phyloP scores from a whole-genome alignment of 148 eudicot genomes.

The Nepenthes mirabilis region DNA sequence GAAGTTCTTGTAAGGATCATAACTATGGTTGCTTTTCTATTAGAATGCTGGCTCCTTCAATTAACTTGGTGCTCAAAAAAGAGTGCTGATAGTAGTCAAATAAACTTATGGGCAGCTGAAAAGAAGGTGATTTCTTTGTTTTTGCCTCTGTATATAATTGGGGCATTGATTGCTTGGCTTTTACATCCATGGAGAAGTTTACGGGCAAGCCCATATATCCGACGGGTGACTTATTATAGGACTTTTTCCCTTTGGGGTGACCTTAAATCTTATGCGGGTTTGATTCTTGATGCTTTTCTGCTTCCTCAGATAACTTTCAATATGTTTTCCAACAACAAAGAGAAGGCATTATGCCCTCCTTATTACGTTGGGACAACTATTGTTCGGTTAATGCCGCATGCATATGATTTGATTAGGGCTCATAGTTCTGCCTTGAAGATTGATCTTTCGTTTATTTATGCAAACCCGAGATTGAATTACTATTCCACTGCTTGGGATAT shows the following conservation, averaged over 20 bases:
- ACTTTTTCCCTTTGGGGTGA: constrained; percentile 42
- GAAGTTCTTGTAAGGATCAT: constrained; percentile 82
- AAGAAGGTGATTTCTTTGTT: constrained; percentile 49
- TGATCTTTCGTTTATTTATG: constrained; percentile 43
- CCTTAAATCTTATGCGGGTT: constrained; percentile 68
- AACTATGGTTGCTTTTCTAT: constrained; percentile 82
- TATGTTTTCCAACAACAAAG: constrained; percentile 34
- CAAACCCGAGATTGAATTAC: constrained; percentile 55
- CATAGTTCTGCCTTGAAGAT: constrained; percentile 36
- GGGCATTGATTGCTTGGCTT: constrained; percentile 56
- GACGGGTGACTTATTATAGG: neutral
- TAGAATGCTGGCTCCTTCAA: constrained; percentile 76
- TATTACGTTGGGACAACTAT: constrained; percentile 59
- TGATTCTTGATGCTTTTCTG: constrained; percentile 61
- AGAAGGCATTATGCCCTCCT: constrained; percentile 35
- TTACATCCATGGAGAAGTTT: constrained; percentile 32
- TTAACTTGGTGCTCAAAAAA: constrained; percentile 63
- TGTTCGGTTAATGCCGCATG: constrained; percentile 70
- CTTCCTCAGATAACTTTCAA: constrained; percentile 80
- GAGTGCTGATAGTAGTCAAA: constrained; percentile 21
- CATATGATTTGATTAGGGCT: constrained; percentile 50
- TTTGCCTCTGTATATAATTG: constrained; percentile 41
- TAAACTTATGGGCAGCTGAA: constrained; percentile 40
- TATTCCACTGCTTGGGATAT: constrained; percentile 77
- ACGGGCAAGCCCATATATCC: constrained; percentile 4